phyloP scores from a whole-genome alignment of 1,284 basidiomycete genomes.

The Microbotryum silenes-acaulis region DNA sequence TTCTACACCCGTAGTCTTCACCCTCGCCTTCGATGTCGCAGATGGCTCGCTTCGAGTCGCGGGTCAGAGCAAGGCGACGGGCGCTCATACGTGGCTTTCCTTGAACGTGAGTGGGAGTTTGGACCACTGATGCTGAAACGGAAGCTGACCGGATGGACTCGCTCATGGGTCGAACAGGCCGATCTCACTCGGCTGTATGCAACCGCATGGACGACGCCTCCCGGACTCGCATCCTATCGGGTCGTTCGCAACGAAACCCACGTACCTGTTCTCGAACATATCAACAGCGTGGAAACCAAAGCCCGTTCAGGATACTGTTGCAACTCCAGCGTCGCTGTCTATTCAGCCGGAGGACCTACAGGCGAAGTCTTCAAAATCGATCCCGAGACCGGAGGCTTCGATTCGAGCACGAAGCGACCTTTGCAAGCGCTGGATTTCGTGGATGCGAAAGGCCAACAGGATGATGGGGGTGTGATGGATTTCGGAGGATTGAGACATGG shows the following conservation, averaged over 20 bases:
- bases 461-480: constrained; percentile 32
- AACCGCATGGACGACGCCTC: constrained; percentile 37
- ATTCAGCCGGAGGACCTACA: constrained; percentile 42
- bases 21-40: constrained; percentile 33
- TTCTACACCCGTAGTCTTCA: constrained; percentile 35
- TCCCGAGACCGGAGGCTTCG: constrained; percentile 35
- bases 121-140: no score
- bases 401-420: constrained; percentile 31
- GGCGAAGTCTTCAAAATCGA: constrained; percentile 41
- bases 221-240: constrained; percentile 35
- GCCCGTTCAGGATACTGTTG: constrained; percentile 38
- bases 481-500: constrained; percentile 40
- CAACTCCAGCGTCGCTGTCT: constrained; percentile 38
- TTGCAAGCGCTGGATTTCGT: constrained; percentile 34
- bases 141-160: neutral
- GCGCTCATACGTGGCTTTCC: constrained; percentile 39
- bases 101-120: constrained; percentile 21
- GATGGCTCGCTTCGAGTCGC: constrained; percentile 25
- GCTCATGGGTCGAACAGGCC: neutral
- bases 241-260: constrained; percentile 9
- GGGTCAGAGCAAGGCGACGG: constrained; percentile 28
- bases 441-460: constrained; percentile 20
- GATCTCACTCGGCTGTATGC: constrained; percentile 34
- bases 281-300: constrained; percentile 31
- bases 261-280: constrained; percentile 20